Evolutionary conservation across 2,329 filamentous ascomycete species (phyloP).

Genomic region (Chrysoporthe puriensis): DNA sequence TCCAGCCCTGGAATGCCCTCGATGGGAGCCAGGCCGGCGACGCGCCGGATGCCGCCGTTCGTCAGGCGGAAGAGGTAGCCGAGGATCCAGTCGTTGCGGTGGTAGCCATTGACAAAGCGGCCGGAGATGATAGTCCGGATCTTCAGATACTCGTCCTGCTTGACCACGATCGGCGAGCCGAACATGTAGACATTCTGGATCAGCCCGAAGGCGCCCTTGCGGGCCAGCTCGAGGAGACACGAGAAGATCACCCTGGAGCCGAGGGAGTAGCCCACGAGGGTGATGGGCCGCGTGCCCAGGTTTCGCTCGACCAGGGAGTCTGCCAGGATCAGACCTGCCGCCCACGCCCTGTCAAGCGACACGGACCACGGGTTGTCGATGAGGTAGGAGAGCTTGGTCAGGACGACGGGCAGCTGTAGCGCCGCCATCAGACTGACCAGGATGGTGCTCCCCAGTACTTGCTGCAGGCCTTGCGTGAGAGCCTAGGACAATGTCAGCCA

Average conservation of each 20-base stretch:
- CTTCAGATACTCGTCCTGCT: slow-evolving; percentile 84
- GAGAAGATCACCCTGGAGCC: slow-evolving; percentile 92
- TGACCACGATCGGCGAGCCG: slow-evolving; percentile 88
- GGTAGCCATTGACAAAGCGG: slow-evolving; percentile 94
- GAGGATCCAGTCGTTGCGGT: slow-evolving; percentile 95
- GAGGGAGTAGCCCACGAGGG: slow-evolving; percentile 91
- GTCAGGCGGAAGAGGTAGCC: slow-evolving; percentile 95
- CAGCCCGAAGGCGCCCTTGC: slow-evolving; percentile 80
- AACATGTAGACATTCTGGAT: slow-evolving; percentile 96
- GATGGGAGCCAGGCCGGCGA: slow-evolving; percentile 81
- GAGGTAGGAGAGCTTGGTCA: slow-evolving; percentile 92
- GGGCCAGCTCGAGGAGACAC: slow-evolving; percentile 83
- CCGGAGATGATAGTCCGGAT: slow-evolving; percentile 84
- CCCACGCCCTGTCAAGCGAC: slow-evolving; percentile 87
- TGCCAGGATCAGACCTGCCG: slow-evolving; percentile 88
- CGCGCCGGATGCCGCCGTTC: slow-evolving; percentile 83
- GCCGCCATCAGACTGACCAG: slow-evolving; percentile 89
- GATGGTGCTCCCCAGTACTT: slow-evolving; percentile 89
- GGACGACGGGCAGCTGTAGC: slow-evolving; percentile 85
- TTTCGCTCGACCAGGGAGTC: slow-evolving; percentile 93
- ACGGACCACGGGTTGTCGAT: slow-evolving; percentile 99
- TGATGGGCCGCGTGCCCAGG: slow-evolving; percentile 87
- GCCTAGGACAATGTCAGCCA: slow-evolving; percentile 62
- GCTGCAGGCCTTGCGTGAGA: slow-evolving; percentile 92
- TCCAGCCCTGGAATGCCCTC: slow-evolving; percentile 80